Base-by-base conservation (phyloP, 140 eudicot species). In the Cichorium intybus region DNA sequence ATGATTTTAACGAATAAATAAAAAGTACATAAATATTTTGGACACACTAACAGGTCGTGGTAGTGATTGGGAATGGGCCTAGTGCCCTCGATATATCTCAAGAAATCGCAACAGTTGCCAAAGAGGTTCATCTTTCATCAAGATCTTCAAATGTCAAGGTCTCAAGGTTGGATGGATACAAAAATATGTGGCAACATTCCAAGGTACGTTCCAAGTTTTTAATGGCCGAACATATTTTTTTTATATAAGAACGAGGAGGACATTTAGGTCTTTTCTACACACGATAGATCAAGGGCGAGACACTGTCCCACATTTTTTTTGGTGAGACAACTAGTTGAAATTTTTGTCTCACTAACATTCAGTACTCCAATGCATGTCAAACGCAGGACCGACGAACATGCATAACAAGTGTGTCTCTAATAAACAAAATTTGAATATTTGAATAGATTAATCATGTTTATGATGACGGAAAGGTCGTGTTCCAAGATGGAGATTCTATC, bases 81-180 rank as follows among this genome's bases (percentile, higher is more conserved):
- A 80, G 89, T 20, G 89, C 81, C 0, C 1, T 7, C n/a, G 89
- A 83, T 33, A 80, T 77, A 64, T 76, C 79, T 10, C 66, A 41
- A 56, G 89, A 83, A 24, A 73, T 80, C 14, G 73, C 77, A 22
- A 57, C 29, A 14, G 78, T 71, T 24, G 89, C 85, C n/a, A 76
- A 73, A 80, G 77, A 83, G 70, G 89, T 83, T 66, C 89, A 80
- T 70, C 60, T 69, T 21, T 83, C 89, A 0, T 73, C 79, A 4
- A 73, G 83, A 73, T 61, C 81, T 7, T 56, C 74, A 26, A 14
- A 58, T 15, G 45, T 45, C 17, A 24, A 28, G 10, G 18, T 66
- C 34, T 49, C 73, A 0, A 74, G 7, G 37, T 18, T 70, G 18
- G 66, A 34, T 47, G 48, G 24, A n/a, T 39, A 56, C 7, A 7